Percentiles rank a stretch among this genome's conserved stretches.
Conservation (phyloP, 768 basidiomycete species). For the Tephrocybe sp. region DNA sequence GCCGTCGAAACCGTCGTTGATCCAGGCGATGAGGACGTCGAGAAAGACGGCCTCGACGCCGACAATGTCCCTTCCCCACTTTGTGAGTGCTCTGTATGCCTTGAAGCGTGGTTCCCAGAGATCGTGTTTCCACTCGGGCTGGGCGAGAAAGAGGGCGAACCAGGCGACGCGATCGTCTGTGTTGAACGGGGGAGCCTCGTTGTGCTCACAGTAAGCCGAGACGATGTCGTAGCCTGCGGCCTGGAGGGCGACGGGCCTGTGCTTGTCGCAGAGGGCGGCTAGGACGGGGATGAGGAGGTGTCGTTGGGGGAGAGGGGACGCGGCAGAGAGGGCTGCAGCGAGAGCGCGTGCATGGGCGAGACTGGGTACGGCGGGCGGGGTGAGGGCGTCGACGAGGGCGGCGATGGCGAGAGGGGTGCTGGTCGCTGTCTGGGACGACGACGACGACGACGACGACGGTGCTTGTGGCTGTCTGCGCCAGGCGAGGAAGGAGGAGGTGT, state of each 20-base stretch:
- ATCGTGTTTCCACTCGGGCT: constrained; percentile 56
- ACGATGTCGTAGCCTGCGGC: constrained; percentile 72
- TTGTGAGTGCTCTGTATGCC: constrained; percentile 63
- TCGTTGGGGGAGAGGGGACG: constrained; percentile 55
- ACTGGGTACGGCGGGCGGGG: constrained; percentile 65
- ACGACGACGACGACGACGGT: constrained; percentile 7
- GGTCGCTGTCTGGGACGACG: constrained; percentile 14
- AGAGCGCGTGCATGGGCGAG: constrained; percentile 60
- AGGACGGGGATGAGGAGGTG: constrained; percentile 59
- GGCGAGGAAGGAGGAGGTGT: constrained; percentile 32
- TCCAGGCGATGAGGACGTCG: constrained; percentile 60
- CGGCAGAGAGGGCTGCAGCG: constrained; percentile 44
- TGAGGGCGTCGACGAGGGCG: constrained; percentile 40
- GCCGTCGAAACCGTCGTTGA: constrained; percentile 24
- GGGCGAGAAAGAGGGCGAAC: constrained; percentile 58
- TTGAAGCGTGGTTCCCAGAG: constrained; percentile 71
- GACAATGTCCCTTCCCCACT: constrained; percentile 54
- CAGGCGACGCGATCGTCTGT: constrained; percentile 62
- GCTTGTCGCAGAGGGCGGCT: constrained; percentile 51
- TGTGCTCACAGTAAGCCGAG: constrained; percentile 65
- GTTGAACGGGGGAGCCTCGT: constrained; percentile 40
- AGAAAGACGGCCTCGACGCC: constrained; percentile 64
- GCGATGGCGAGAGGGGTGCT: constrained; percentile 31
- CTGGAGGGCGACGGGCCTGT: constrained; percentile 56
- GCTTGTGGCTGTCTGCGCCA: constrained; percentile 27